Evolutionary conservation across 257 asterid genomes (phyloP).

Genomic region (Solanum microdontum): DNA sequence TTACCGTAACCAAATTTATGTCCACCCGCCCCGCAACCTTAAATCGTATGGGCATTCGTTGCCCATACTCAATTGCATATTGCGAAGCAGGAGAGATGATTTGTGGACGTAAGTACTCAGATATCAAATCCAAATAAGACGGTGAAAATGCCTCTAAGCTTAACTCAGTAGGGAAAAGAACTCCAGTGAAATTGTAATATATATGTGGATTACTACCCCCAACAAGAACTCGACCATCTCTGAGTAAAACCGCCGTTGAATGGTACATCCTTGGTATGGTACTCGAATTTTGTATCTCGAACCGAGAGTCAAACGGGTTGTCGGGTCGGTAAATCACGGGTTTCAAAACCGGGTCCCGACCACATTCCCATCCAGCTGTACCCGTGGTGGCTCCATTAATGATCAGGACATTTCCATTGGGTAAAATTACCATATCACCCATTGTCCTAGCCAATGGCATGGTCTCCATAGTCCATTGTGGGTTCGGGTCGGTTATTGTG

Average conservation of each 20-base stretch:
- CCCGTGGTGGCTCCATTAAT: slow-evolving; percentile 11
- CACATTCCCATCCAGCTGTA: slow-evolving; percentile 12
- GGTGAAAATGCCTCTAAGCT: slow-evolving; percentile 14
- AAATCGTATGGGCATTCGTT: not conserved
- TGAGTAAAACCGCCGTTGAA: slow-evolving; percentile 1
- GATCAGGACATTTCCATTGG: slow-evolving; percentile 9
- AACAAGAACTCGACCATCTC: slow-evolving; percentile 16
- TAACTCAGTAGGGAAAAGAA: slow-evolving; percentile 8
- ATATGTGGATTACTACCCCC: slow-evolving; percentile 12
- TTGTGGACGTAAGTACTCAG: not conserved
- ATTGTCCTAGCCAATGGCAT: slow-evolving; percentile 13
- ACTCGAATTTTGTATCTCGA: slow-evolving; percentile 7
- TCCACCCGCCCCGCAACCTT: not conserved
- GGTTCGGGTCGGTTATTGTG: slow-evolving; percentile 1
- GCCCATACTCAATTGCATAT: not conserved
- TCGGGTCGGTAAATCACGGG: slow-evolving; percentile 11
- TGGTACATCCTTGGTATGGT: slow-evolving; percentile 10
- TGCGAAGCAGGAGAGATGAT: slow-evolving; percentile 1
- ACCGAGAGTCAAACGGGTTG: not conserved
- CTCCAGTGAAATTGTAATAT: not conserved
- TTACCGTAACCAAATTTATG: slow-evolving; percentile 1
- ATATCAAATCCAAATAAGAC: not conserved
- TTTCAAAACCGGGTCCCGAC: slow-evolving; percentile 4
- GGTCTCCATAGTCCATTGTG: slow-evolving; percentile 8
- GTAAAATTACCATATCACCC: slow-evolving; percentile 19